A percentile compares a stretch with the other conserved stretches of the same genome.
Conservation (phyloP, 805 yeast genomes). For the Candida nitratophila region DNA sequence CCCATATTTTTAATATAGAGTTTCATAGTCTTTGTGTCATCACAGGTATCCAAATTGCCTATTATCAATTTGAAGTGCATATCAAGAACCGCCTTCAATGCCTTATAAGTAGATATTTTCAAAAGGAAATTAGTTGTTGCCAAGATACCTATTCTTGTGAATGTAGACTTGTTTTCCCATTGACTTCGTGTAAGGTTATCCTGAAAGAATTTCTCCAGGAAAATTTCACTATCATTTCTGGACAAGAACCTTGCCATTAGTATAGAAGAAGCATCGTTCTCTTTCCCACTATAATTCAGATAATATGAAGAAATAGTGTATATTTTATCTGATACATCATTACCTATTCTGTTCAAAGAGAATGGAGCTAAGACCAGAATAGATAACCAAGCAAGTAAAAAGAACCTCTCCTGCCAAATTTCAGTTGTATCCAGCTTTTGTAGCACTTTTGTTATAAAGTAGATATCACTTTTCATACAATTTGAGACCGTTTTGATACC, state of each 20-base stretch:
- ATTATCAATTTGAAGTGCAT: slow-evolving; percentile 4
- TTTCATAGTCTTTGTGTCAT: slow-evolving; percentile 8
- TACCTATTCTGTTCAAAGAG: slow-evolving; percentile 35
- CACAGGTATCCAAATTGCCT: slow-evolving; percentile 7
- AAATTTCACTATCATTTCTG: slow-evolving; percentile 31
- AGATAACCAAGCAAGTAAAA: slow-evolving; percentile 65
- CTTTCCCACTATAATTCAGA: slow-evolving; percentile 45
- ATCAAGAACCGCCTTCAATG: neutral
- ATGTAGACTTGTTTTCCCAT: slow-evolving; percentile 10
- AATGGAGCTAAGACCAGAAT: slow-evolving; percentile 73
- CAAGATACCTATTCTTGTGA: slow-evolving; percentile 13
- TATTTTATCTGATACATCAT: slow-evolving; percentile 27
- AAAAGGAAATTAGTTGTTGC: slow-evolving; percentile 17
- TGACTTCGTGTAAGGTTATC: neutral
- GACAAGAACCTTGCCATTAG: slow-evolving; percentile 48
- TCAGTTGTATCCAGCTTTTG: slow-evolving; percentile 12
- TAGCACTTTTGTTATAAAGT: slow-evolving; percentile 34
- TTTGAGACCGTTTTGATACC: slow-evolving; percentile 55
- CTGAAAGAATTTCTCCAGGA: neutral
- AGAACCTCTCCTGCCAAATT: slow-evolving; percentile 41
- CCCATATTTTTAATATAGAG: slow-evolving; percentile 29
- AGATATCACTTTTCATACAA: slow-evolving; percentile 55
- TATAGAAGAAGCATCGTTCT: slow-evolving; percentile 45
- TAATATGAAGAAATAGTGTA: slow-evolving; percentile 26
- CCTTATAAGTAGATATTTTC: slow-evolving; percentile 7